phyloP scores from a whole-genome alignment of 2,329 filamentous ascomycete genomes.

The Emydomyces testavorans region DNA sequence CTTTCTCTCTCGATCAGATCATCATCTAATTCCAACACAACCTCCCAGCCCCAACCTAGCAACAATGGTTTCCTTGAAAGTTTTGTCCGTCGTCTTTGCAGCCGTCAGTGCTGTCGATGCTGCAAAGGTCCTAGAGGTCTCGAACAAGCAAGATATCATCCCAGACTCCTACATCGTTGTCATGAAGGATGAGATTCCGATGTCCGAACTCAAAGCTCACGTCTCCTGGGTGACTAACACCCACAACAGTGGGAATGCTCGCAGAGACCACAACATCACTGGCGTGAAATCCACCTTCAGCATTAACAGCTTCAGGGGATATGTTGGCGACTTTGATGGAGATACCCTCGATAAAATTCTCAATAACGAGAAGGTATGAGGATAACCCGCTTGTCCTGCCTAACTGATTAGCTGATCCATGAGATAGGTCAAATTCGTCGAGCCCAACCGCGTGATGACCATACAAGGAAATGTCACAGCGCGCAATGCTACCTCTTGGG shows the following conservation, averaged over 20 bases:
- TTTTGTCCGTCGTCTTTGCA: slow-evolving; percentile 14
- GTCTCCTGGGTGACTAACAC: slow-evolving; percentile 12
- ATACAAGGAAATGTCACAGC: slow-evolving; percentile 13
- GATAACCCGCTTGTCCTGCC: too few relatives aligned
- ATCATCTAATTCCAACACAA: neutral
- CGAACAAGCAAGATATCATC: slow-evolving; percentile 11
- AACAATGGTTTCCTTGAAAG: slow-evolving; percentile 14
- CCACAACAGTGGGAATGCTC: slow-evolving; percentile 5
- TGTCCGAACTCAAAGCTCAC: slow-evolving; percentile 13
- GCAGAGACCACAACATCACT: slow-evolving; percentile 4
- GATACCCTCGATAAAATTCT: slow-evolving; percentile 14
- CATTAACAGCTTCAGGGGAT: slow-evolving; percentile 12
- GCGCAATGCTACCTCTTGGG: slow-evolving; percentile 26
- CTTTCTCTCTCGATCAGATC: neutral
- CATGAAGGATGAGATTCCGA: slow-evolving; percentile 15
- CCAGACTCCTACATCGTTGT: slow-evolving; percentile 16
- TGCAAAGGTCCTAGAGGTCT: slow-evolving; percentile 10
- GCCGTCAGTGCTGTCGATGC: slow-evolving; percentile 11
- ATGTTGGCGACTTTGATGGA: slow-evolving; percentile 13
- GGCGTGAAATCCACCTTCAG: slow-evolving; percentile 12
- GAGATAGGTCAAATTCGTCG: slow-evolving; percentile 16
- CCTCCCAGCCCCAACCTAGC: neutral
- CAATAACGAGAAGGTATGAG: slow-evolving; percentile 10
- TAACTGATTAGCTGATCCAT: neutral
- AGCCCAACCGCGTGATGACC: slow-evolving; percentile 13